phyloP scores from a whole-genome alignment of 768 basidiomycete species.

The Hysterangium stoloniferum region DNA sequence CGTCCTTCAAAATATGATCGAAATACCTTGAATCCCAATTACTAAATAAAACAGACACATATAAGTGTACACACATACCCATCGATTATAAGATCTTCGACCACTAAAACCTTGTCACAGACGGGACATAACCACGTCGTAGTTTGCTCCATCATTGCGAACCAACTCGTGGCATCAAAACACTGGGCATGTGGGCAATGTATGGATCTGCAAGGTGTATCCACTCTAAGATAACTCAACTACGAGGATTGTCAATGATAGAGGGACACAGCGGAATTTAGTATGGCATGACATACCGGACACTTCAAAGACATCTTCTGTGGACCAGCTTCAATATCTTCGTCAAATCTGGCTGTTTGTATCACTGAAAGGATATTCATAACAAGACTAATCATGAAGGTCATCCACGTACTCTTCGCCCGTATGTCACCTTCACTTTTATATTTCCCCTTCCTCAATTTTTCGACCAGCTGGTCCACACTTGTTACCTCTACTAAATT shows the following conservation, averaged over 20 bases:
- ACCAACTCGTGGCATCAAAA: slow-evolving; percentile 94
- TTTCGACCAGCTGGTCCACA: slow-evolving; percentile 62
- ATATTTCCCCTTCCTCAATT: slow-evolving; percentile 60
- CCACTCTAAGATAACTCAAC: slow-evolving; percentile 85
- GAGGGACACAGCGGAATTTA: neutral
- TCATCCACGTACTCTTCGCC: slow-evolving; percentile 43
- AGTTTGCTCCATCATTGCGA: slow-evolving; percentile 90
- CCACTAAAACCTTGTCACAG: slow-evolving; percentile 72
- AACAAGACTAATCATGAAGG: neutral
- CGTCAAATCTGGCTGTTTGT: slow-evolving; percentile 57
- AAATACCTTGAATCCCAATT: slow-evolving; percentile 57
- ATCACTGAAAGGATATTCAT: slow-evolving; percentile 39
- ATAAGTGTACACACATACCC: slow-evolving; percentile 47
- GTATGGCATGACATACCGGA: slow-evolving; percentile 54
- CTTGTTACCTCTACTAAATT: slow-evolving; percentile 76
- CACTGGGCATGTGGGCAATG: slow-evolving; percentile 88
- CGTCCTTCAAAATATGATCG: slow-evolving; percentile 71
- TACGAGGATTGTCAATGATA: slow-evolving; percentile 17
- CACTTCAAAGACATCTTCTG: slow-evolving; percentile 90
- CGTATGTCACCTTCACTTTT: slow-evolving; percentile 56
- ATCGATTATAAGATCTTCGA: slow-evolving; percentile 83
- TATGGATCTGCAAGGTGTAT: slow-evolving; percentile 78
- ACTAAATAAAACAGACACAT: neutral
- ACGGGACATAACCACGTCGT: slow-evolving; percentile 95
- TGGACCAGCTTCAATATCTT: slow-evolving; percentile 86